Conservation (phyloP, 345 rosid species). For the Stellera chamaejasme region DNA sequence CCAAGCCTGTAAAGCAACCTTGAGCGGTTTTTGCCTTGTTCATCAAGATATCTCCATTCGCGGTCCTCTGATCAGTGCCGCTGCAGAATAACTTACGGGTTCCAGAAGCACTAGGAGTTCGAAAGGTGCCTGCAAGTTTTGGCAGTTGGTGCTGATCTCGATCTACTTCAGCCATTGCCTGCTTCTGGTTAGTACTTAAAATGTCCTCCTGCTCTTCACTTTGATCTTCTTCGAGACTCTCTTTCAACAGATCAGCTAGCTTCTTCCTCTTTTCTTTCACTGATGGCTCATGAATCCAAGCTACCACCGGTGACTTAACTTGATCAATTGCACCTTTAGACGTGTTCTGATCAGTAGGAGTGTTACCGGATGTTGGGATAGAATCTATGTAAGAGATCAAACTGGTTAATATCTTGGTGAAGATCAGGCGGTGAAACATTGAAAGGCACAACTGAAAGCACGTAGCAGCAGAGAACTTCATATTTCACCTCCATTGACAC, state of each 20-base stretch:
- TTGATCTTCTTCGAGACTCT: slow-evolving; percentile 39
- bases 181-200: slow-evolving; percentile 9
- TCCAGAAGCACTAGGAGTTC: slow-evolving; percentile 46
- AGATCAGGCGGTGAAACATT: background rate
- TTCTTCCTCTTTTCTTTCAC: slow-evolving; percentile 57
- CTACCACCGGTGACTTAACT: slow-evolving; percentile 8
- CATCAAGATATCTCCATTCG: slow-evolving; percentile 27
- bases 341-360: slow-evolving; percentile 53
- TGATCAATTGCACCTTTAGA: slow-evolving; percentile 3
- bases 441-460: background rate
- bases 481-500: slow-evolving; percentile 74
- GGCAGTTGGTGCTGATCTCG: slow-evolving; percentile 21
- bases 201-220: slow-evolving; percentile 21
- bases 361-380: slow-evolving; percentile 70
- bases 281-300: slow-evolving; percentile 34
- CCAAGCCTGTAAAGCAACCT: slow-evolving; percentile 76
- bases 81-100: slow-evolving; percentile 31
- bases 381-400: slow-evolving; percentile 37
- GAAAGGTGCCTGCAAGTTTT: slow-evolving; percentile 20
- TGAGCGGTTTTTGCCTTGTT: slow-evolving; percentile 36
- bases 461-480: background rate
- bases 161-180: slow-evolving; percentile 15
- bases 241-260: slow-evolving; percentile 65
- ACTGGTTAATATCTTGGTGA: background rate
- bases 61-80: slow-evolving; percentile 29